phyloP scores from a whole-genome alignment of 1,284 basidiomycete genomes.

The Melanopsichium pennsylvanicum region DNA sequence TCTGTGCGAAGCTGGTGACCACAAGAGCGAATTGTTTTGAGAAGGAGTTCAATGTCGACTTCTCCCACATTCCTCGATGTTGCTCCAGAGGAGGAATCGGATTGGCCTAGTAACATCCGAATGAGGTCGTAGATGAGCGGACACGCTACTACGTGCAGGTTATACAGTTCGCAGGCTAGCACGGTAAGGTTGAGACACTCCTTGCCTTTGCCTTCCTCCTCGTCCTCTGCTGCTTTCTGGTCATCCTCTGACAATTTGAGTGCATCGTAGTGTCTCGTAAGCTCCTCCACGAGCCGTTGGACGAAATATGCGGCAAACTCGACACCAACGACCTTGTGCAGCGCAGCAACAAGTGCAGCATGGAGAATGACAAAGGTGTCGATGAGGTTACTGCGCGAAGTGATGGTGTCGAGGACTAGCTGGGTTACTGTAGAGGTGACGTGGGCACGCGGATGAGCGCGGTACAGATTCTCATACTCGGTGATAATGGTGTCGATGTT shows the following conservation, averaged over 20 bases:
- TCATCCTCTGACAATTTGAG: neutral
- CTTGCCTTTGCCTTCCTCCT: conserved; percentile 69
- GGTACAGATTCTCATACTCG: conserved; percentile 80
- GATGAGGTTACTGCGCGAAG: conserved; percentile 80
- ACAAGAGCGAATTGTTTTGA: conserved; percentile 76
- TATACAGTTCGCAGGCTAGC: conserved; percentile 90
- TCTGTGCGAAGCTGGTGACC: conserved; percentile 58
- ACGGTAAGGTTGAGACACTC: conserved; percentile 88
- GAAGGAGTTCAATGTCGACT: conserved; percentile 75
- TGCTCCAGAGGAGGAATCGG: neutral
- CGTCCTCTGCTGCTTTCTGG: conserved; percentile 15
- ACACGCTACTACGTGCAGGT: conserved; percentile 89
- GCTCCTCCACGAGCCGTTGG: conserved; percentile 45
- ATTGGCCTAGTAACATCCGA: conserved; percentile 74
- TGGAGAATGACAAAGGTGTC: conserved; percentile 89
- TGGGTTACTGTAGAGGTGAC: conserved; percentile 81
- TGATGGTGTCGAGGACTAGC: conserved; percentile 82
- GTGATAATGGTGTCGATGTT: conserved; percentile 84
- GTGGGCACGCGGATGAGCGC: conserved; percentile 80
- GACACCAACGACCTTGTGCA: conserved; percentile 84
- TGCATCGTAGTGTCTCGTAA: conserved; percentile 28
- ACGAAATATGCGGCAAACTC: conserved; percentile 78
- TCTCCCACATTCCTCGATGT: conserved; percentile 7
- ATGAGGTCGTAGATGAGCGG: conserved; percentile 89
- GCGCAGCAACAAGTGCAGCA: conserved; percentile 82